A percentile compares a stretch with the other conserved stretches of the same genome.
These are phyloP conservation scores for Fusarium dlaminii DNA, from an alignment of 2,329 filamentous ascomycete genomes.

Conservation along the genomic window DNA sequence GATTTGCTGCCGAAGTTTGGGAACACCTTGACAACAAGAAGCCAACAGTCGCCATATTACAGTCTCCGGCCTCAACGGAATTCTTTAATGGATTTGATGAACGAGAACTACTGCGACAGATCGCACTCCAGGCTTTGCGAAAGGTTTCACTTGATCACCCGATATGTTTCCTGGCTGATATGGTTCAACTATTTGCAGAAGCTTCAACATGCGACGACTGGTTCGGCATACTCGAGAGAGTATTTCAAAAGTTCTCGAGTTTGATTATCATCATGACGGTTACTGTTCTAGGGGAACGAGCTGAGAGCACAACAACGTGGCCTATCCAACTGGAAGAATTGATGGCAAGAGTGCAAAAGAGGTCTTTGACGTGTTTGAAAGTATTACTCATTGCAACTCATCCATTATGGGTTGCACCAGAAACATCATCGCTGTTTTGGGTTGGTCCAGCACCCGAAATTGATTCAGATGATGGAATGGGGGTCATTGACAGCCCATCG, in stretches of 20 bases:
- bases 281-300: neutral
- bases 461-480: neutral
- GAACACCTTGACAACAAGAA: fast-evolving
- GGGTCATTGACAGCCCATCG: fast-evolving
- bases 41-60: neutral
- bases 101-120: neutral
- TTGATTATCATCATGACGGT: neutral
- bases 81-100: fast-evolving
- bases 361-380: fast-evolving
- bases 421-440: fast-evolving
- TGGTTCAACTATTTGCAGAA: fast-evolving
- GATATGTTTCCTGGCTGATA: neutral
- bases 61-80: fast-evolving
- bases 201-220: neutral
- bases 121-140: neutral
- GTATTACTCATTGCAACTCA: fast-evolving
- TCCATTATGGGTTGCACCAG: neutral
- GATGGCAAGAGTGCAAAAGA: neutral
- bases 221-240: neutral
- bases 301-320: fast-evolving
- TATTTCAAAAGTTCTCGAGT: neutral
- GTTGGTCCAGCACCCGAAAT: neutral
- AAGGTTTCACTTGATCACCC: fast-evolving
- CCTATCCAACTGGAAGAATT: fast-evolving
- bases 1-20: neutral